Evolutionary conservation across 1,139 yeast species (phyloP).

Genomic region (Scheffersomyces titani): DNA sequence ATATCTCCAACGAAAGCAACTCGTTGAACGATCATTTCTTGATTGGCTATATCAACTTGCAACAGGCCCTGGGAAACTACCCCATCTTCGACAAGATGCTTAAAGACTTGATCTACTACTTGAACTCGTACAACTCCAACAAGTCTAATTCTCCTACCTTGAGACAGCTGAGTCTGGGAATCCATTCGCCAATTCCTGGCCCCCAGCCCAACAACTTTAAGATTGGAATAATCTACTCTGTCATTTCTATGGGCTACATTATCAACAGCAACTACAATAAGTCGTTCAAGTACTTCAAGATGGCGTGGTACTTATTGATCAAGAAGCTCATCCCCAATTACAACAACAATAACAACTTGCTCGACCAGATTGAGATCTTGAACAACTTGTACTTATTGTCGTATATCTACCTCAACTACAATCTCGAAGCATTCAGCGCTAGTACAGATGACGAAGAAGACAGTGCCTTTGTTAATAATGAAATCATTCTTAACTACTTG

Average conservation of each 20-base stretch:
- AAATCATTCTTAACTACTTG: constrained; percentile 43
- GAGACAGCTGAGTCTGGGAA: not conserved
- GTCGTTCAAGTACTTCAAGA: constrained; percentile 35
- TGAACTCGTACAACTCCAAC: constrained; percentile 19
- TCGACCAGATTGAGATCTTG: constrained; percentile 44
- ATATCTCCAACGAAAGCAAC: constrained; percentile 13
- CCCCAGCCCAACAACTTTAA: constrained; percentile 12
- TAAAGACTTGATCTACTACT: constrained; percentile 26
- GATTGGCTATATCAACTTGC: constrained; percentile 31
- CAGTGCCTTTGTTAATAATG: constrained; percentile 14
- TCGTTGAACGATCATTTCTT: constrained; percentile 30
- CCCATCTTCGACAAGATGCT: constrained; percentile 24
- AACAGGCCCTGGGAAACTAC: constrained; percentile 15
- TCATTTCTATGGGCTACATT: constrained; percentile 15
- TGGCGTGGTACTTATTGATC: constrained; percentile 46
- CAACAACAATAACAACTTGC: constrained; percentile 23
- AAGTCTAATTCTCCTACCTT: constrained; percentile 2
- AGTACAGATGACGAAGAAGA: constrained; percentile 11
- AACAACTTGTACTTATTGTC: constrained; percentile 34
- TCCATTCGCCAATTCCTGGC: not conserved
- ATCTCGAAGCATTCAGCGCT: constrained; percentile 20
- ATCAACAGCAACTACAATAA: constrained; percentile 16
- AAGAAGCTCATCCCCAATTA: constrained; percentile 46
- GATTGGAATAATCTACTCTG: constrained; percentile 17
- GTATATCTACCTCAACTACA: constrained; percentile 30